Evolutionary conservation across 1,284 basidiomycete species (phyloP).

Genomic region (Leccinum griseonigrum): DNA sequence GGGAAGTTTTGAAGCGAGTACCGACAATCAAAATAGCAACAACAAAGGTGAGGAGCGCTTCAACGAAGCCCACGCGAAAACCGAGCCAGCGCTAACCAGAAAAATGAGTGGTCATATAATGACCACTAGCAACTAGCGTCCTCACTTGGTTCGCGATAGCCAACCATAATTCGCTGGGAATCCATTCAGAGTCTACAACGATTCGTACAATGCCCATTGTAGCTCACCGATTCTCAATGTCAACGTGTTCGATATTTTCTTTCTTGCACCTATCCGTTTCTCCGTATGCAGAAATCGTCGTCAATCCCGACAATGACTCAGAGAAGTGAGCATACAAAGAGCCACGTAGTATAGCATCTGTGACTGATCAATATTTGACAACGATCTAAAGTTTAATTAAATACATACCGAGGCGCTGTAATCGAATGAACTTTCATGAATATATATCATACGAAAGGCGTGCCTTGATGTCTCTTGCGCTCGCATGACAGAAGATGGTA

Average conservation of each 20-base stretch:
- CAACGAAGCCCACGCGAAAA: conserved; percentile 84
- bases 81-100: conserved; percentile 77
- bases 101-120: neutral
- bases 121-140: neutral
- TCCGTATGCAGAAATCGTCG: conserved; percentile 86
- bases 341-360: conserved; percentile 60
- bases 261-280: conserved; percentile 66
- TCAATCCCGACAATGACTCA: conserved; percentile 83
- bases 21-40: conserved; percentile 81
- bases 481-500: conserved; percentile 82
- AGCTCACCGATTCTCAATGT: conserved; percentile 77
- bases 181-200: neutral
- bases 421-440: conserved; percentile 1
- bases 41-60: conserved; percentile 72
- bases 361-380: neutral
- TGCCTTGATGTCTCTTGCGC: conserved; percentile 87
- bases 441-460: conserved; percentile 4
- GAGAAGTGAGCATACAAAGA: conserved; percentile 86
- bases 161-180: conserved; percentile 76
- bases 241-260: conserved; percentile 78
- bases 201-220: neutral
- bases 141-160: conserved; percentile 74
- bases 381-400: neutral
- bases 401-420: conserved; percentile 49
- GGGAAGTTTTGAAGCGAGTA: conserved; percentile 71